Percentiles rank a stretch among this genome's conserved stretches.
Conservation (phyloP, 2,329 filamentous ascomycete genomes). For the Penicillium sp. region DNA sequence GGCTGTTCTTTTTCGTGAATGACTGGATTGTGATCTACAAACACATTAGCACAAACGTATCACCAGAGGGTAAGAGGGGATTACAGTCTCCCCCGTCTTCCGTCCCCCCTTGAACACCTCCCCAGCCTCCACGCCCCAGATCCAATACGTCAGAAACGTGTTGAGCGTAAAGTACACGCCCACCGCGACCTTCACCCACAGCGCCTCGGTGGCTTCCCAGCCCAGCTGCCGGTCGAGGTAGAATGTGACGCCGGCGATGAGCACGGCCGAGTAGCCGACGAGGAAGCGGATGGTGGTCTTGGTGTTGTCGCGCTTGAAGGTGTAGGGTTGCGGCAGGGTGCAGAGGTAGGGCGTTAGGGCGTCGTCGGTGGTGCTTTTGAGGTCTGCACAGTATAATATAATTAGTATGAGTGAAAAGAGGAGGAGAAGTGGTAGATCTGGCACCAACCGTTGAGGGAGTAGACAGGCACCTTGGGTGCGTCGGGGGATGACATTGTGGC, state of each 20-base stretch:
- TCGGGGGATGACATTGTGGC: conserved; percentile 26
- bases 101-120: conserved; percentile 74
- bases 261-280: conserved; percentile 78
- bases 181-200: conserved; percentile 76
- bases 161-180: conserved; percentile 76
- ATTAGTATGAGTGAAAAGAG: background rate
- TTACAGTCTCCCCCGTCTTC: conserved; percentile 62
- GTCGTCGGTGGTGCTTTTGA: conserved; percentile 96
- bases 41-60: background rate
- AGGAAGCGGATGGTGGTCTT: conserved; percentile 77
- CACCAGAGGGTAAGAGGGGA: background rate
- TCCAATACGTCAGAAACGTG: conserved; percentile 74
- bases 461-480: conserved; percentile 40
- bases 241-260: conserved; percentile 78
- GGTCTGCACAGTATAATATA: conserved; percentile 54
- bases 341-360: conserved; percentile 91
- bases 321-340: conserved; percentile 59
- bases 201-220: conserved; percentile 75
- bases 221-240: conserved; percentile 87
- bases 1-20: conserved; percentile 71
- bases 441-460: conserved; percentile 41
- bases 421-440: conserved; percentile 16
- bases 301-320: conserved; percentile 74
- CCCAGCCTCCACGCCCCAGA: conserved; percentile 76
- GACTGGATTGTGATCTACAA: conserved; percentile 68